Evolutionary conservation across 192 early-diverging fungal genomes (phyloP), one percentile per base, ranked within the genome.

Genomic region (Oehlia diaphana): DNA sequence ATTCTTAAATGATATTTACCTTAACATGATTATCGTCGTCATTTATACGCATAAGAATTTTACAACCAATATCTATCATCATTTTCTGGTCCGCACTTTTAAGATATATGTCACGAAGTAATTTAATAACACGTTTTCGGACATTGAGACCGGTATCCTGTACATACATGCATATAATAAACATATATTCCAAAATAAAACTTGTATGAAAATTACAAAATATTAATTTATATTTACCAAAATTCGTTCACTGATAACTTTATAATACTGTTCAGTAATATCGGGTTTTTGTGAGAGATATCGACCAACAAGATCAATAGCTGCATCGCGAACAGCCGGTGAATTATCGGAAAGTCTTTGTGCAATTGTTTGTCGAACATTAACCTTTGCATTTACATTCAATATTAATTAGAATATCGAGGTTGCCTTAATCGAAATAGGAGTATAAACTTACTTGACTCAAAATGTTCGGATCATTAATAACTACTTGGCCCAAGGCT

Each of bases 71-170:
- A 72, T 95, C 91, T 9, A 90, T 87, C 37, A 87, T 84, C 63
- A 92, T 86, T 0, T 63, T 67, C 8, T 50, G 73, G 71, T 88
- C 86, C 2, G 84, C 80, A 10, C 86, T 84, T 64, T 88, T 83
- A 8, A 85, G 37, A 65, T 91, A 96, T 14, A 97, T 90, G 53
- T 95, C 94, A 63, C 87, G 84, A 35, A 96, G 79, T 2, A 98
- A 83, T 71, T 92, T 90, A 33, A 98, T 89, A 2, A 96, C 90
- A 1, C 96, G 90, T 84, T 96, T 96, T 21, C 97, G 92, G 26
- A 98, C 96, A 81, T 87, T 96, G 9, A 92, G 67, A 8, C 95
- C 94, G 39, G 93, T 95, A 85, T 98, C 97, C 90, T 92, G 78
- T n/a, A 42, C 37, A 37, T 5, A 37, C 37, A 37, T 37, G 6